A percentile compares a stretch with the other conserved stretches of the same genome.
phyloP scores from a whole-genome alignment of 2,329 filamentous ascomycete genomes.

The Aspergillus amoenus region DNA sequence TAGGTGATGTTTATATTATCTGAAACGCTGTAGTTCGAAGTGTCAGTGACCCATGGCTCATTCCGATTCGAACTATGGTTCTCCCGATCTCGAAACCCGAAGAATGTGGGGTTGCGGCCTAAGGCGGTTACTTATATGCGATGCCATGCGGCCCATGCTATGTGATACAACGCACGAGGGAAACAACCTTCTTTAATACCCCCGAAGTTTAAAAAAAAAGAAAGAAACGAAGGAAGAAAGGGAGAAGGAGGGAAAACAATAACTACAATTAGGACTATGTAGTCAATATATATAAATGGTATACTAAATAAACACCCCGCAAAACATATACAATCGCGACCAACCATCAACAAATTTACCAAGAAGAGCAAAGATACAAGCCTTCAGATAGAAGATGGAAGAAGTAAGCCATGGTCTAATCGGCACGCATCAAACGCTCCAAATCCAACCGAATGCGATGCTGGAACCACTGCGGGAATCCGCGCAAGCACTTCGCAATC shows the following conservation, averaged over 20 bases:
- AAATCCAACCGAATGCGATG: conserved; percentile 43
- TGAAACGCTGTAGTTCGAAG: background rate
- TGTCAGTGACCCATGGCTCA: conserved; percentile 2
- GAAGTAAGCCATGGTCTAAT: background rate
- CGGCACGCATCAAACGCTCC: conserved; percentile 29
- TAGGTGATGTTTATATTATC: background rate
- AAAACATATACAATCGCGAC: background rate
- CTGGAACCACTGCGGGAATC: conserved; percentile 64
- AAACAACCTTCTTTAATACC: background rate
- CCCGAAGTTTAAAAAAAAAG: background rate
- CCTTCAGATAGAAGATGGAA: background rate
- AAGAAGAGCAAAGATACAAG: background rate
- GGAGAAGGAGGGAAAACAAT: background rate
- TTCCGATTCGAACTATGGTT: conserved; percentile 2
- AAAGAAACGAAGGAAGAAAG: background rate
- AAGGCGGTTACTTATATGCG: background rate
- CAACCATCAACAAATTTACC: background rate
- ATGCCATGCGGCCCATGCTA: background rate
- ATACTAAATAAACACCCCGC: background rate
- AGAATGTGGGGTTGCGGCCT: conserved; percentile 3
- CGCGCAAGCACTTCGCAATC: conserved; percentile 42
- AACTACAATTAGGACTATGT: background rate
- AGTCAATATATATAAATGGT: background rate
- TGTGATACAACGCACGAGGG: background rate
- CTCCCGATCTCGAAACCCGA: conserved; percentile 1